phyloP scores from a whole-genome alignment of 1,139 yeast genomes.

The Chernovozyma aurita region DNA sequence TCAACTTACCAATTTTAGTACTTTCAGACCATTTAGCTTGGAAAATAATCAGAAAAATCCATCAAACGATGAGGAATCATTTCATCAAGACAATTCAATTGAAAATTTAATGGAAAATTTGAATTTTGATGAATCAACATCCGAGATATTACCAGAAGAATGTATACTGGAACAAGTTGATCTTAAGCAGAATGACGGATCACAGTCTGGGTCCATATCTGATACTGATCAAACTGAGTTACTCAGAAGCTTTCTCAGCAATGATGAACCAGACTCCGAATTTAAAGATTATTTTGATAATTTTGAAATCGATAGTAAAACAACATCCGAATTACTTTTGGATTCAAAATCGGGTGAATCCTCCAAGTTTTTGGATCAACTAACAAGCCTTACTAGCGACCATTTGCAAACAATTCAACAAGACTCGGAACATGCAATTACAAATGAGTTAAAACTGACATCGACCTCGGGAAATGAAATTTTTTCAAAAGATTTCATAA shows the following conservation, averaged over 20 bases:
- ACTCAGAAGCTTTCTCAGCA: not conserved
- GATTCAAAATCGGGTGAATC: not conserved
- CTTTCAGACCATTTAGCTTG: too few species aligned
- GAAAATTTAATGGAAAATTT: too few species aligned
- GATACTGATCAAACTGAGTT: not conserved
- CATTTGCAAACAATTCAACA: not conserved
- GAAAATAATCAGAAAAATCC: too few species aligned
- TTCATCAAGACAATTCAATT: too few species aligned
- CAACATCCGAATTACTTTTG: not conserved
- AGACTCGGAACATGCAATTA: not conserved
- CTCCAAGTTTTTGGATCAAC: not conserved
- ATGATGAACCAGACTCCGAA: not conserved
- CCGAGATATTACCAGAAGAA: too few species aligned
- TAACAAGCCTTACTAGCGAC: not conserved
- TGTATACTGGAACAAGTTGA: too few species aligned
- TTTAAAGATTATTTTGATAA: constrained; percentile 1
- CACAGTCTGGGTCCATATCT: not conserved
- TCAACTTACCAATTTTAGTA: too few species aligned
- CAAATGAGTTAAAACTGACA: too few species aligned
- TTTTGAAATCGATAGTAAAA: not conserved
- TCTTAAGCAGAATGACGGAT: too few species aligned
- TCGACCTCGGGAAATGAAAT: not conserved
- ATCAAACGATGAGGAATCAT: too few species aligned
- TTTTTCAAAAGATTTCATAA: constrained; percentile 11
- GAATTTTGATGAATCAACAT: too few species aligned